Evolutionary conservation across 176 grass and related monocot genomes (phyloP), one percentile per base, ranked within the genome.

Genomic region (Tillandsia leiboldiana): DNA sequence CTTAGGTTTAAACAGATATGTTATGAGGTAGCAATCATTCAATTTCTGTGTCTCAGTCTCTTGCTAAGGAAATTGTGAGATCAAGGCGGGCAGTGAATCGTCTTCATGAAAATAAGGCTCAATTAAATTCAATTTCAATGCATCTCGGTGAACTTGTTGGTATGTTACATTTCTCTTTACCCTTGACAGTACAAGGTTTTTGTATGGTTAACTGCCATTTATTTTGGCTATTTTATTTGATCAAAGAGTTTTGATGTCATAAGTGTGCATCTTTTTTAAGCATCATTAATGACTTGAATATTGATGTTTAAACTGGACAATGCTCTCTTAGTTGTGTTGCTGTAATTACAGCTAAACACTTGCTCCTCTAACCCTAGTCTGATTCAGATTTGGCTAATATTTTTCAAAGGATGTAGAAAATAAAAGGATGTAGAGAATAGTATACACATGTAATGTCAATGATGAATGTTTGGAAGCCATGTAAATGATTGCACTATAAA

Each of bases 61-160:
- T 90, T 77, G 90, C 90, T 72, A 91, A 90, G 68, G 90, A 95
- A 85, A 51, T 95, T 66, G 86, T 95, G 52, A 72, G 71, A 72
- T 96, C 92, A 42, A 96, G 77, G 24, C 70, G 72, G 74, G 92
- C 88, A 70, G 88, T 96, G 57, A 96, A 88, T 47, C 92, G 88
- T 68, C 88, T 96, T 80, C 91, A 89, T 56, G 92, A 96, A 80
- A 87, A 95, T 71, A 87, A 95, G 70, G 91, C 91, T 56, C 88
- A 96, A 48, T 63, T 96, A 33, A 96, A 95, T 78, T 95, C 91
- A 71, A 75, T 95, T 61, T 87, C 92, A 28, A 96, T 96, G 92
- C 88, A 96, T 78, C 92, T 96, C 29, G 92, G 92, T 64, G 92
- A 96, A 85, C 78, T 91, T 66, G 81, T 83, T 18, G 91, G 87